Conservation (phyloP, 208 protist genomes). For the Wallacemonas sp. region DNA sequence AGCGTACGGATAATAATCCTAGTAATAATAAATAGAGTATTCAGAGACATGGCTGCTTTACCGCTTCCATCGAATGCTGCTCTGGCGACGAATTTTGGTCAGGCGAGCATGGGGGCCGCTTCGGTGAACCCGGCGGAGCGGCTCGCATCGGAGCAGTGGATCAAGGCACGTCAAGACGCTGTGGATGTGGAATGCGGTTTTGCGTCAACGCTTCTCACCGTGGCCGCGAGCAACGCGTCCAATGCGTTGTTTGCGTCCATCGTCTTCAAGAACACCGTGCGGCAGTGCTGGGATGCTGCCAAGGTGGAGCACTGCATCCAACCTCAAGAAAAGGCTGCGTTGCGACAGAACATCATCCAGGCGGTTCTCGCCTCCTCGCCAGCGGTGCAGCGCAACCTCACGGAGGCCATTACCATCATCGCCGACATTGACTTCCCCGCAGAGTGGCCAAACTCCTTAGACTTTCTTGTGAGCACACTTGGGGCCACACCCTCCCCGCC, state of each 20-base stretch:
- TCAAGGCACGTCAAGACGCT: slow-evolving; percentile 58
- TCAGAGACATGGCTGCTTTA: background rate
- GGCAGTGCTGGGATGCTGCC: slow-evolving; percentile 71
- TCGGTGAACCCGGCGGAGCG: slow-evolving; percentile 56
- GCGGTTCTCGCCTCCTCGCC: slow-evolving; percentile 57
- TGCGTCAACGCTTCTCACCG: slow-evolving; percentile 56
- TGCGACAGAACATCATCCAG: slow-evolving; percentile 57
- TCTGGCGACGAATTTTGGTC: slow-evolving; percentile 29
- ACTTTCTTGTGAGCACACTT: slow-evolving; percentile 41
- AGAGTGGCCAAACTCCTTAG: slow-evolving; percentile 84
- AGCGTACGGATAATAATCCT: no score
- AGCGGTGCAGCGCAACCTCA: slow-evolving; percentile 84
- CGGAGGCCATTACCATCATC: slow-evolving; percentile 89
- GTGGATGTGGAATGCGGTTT: slow-evolving; percentile 77
- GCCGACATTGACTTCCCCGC: slow-evolving; percentile 91
- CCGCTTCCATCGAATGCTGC: slow-evolving; percentile 18
- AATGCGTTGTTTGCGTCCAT: slow-evolving; percentile 68
- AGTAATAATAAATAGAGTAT: background rate
- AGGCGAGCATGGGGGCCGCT: slow-evolving; percentile 37
- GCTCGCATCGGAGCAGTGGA: slow-evolving; percentile 50
- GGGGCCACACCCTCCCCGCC: background rate
- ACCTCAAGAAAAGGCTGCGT: slow-evolving; percentile 61
- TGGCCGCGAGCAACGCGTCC: slow-evolving; percentile 29
- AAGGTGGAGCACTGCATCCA: slow-evolving; percentile 82
- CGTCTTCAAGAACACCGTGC: slow-evolving; percentile 88